phyloP scores from a whole-genome alignment of 1,139 yeast genomes.

The Saccharomyces hybrid region DNA sequence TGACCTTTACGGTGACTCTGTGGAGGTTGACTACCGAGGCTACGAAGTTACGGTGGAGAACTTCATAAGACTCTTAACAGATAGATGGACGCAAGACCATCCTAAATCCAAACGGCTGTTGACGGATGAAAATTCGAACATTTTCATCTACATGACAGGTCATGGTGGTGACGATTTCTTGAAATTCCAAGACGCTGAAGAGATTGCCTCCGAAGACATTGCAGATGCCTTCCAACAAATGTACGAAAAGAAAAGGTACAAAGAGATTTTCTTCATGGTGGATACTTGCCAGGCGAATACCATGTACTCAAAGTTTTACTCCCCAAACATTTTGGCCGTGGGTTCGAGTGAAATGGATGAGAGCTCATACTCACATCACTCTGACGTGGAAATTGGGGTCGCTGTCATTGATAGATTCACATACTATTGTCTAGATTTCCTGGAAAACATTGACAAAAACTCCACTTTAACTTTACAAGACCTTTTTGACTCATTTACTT shows the following conservation, averaged over 20 bases:
- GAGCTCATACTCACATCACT: conserved; percentile 89
- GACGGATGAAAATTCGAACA: conserved; percentile 90
- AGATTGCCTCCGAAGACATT: conserved; percentile 86
- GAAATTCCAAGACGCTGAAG: conserved; percentile 97
- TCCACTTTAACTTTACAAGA: conserved; percentile 73
- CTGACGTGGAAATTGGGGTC: conserved; percentile 92
- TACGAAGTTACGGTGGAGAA: conserved; percentile 97
- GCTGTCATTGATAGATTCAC: conserved; percentile 97
- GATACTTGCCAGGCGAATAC: conserved; percentile 99
- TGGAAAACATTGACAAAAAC: conserved; percentile 71
- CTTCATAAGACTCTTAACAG: conserved; percentile 80
- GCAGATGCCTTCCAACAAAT: conserved; percentile 97
- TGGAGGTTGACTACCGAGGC: conserved; percentile 95
- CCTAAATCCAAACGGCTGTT: conserved; percentile 84
- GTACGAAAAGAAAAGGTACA: conserved; percentile 91
- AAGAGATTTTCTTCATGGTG: conserved; percentile 92
- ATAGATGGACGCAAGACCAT: conserved; percentile 89
- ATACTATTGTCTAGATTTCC: conserved; percentile 78
- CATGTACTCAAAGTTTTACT: conserved; percentile 86
- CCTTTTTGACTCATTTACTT: conserved; percentile 74
- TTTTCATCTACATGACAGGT: conserved; percentile 91
- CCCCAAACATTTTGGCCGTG: conserved; percentile 87
- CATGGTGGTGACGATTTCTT: conserved; percentile 97
- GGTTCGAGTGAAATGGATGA: conserved; percentile 90
- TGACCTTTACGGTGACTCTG: conserved; percentile 87